Evolutionary conservation across 1,284 basidiomycete genomes (phyloP).

Genomic region (Gomphus bonarii): DNA sequence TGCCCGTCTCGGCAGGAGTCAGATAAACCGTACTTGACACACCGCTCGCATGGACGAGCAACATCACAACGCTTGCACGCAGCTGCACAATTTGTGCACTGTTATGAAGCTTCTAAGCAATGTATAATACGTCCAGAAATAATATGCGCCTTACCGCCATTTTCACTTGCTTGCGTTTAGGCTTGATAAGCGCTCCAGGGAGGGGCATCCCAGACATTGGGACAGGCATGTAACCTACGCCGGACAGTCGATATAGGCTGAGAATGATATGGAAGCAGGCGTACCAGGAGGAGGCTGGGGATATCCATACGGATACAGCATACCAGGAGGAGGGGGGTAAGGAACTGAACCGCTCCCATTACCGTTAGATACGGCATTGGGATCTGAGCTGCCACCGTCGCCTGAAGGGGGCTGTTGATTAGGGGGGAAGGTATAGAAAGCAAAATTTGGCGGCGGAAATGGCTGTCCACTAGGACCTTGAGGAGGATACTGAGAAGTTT

Average conservation of each 20-base stretch:
- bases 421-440: conserved; percentile 29
- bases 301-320: conserved; percentile 45
- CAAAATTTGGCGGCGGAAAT: conserved; percentile 32
- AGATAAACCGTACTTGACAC: conserved; percentile 67
- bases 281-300: conserved; percentile 5
- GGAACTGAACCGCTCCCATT: conserved; percentile 43
- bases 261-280: not conserved
- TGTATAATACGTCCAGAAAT: conserved; percentile 7
- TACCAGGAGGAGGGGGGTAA: conserved; percentile 36
- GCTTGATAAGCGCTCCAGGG: conserved; percentile 19
- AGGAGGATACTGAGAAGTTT: conserved; percentile 27
- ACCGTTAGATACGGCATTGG: conserved; percentile 28
- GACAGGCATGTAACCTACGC: conserved; percentile 1
- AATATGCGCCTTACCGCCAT: conserved; percentile 54
- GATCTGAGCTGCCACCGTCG: conserved; percentile 31
- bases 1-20: conserved; percentile 64
- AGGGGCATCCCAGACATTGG: conserved; percentile 13
- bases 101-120: not conserved
- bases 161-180: conserved; percentile 82
- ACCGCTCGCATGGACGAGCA: conserved; percentile 67
- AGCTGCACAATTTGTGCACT: conserved; percentile 79
- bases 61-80: conserved; percentile 86
- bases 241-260: conserved; percentile 4
- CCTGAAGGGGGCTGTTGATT: conserved; percentile 31
- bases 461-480: conserved; percentile 32